These are phyloP conservation scores for Phaeosphaeria sp. DNA, from an alignment of 2,329 filamentous ascomycete genomes.

Conservation along the genomic window DNA sequence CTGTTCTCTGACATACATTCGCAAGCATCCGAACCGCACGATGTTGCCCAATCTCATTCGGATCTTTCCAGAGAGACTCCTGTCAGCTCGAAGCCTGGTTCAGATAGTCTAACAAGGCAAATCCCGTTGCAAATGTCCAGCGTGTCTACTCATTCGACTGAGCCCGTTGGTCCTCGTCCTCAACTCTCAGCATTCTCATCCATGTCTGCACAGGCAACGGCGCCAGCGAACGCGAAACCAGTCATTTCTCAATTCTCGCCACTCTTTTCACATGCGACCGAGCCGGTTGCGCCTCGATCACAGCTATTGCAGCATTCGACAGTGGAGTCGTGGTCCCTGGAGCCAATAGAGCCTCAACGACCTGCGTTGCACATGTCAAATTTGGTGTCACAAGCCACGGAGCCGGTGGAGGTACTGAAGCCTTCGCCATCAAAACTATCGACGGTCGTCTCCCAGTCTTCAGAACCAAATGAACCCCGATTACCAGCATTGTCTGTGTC, in stretches of 20 bases:
- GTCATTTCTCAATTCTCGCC: conserved; percentile 18
- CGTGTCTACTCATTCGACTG: conserved; percentile 34
- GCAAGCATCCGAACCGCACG: conserved; percentile 29
- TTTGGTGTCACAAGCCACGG: conserved; percentile 28
- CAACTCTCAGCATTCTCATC: conserved; percentile 27
- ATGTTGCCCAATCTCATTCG: conserved; percentile 2
- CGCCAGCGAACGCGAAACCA: conserved; percentile 22
- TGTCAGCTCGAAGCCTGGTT: too few species aligned
- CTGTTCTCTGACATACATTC: conserved; percentile 37
- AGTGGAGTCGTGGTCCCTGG: conserved; percentile 27
- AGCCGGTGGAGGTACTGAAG: conserved; percentile 24
- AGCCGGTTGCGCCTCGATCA: conserved; percentile 17
- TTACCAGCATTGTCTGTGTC: conserved; percentile 18
- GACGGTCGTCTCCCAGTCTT: conserved; percentile 24
- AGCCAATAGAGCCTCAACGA: conserved; percentile 37
- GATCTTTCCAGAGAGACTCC: neutral
- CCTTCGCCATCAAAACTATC: conserved; percentile 11
- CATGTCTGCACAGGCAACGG: conserved; percentile 32
- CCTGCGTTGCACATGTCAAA: conserved; percentile 24
- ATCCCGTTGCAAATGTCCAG: conserved; percentile 33
- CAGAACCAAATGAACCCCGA: conserved; percentile 28
- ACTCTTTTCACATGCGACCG: conserved; percentile 23
- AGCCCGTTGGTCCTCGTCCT: conserved; percentile 27
- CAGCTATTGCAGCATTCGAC: conserved; percentile 29
- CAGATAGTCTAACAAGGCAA: conserved; percentile 1